Base-by-base conservation (phyloP, 1,284 basidiomycete species). In the Kwoniella shivajii region DNA sequence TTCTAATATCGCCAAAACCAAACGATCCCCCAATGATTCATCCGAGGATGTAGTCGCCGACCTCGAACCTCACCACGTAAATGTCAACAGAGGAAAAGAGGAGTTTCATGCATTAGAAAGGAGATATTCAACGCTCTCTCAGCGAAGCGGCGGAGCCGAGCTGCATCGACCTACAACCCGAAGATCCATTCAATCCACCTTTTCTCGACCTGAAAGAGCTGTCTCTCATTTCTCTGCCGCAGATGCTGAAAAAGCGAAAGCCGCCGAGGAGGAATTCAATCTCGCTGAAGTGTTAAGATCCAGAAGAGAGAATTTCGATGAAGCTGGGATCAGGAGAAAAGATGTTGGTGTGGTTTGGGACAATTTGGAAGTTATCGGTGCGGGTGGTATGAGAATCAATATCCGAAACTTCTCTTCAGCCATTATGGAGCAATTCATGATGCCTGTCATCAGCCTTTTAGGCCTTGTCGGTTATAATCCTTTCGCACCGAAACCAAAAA, bases 321-420 rank as follows among this genome's bases (percentile, higher is more conserved):
- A 80, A 27, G 86, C 87, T 6, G 89, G 89, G 4, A 88, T 92
- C 67, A 85, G 85, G 66, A 86, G 87, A 75, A 94, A 94, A 80
- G 85, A 86, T 61, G 88, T 92, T 34, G 89, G 89, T 34, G 88
- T 76, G 11, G 56, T 72, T 20, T 76, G 74, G 74, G 73, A 76
- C 39, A 71, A 76, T 51, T 61, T 75, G 36, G 82, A 86, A 55
- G 90, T 92, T 44, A 80, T 86, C 18, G 89, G 87, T 27, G 73
- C 82, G 1, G 89, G 88, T 26, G 86, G 86, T 39, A 75, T 80
- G 65, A 75, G 88, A 84, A 82, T 88, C 59, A 86, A 86, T 67
- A 84, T 88, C 39, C 80, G 81, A 58, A 69, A 70, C 27, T 81
- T 81, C 61, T 72, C 76, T 42, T 76, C 77, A 48, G 81, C 80